Base-by-base conservation (phyloP, 768 basidiomycete species). In the Auricularia heimuer region DNA sequence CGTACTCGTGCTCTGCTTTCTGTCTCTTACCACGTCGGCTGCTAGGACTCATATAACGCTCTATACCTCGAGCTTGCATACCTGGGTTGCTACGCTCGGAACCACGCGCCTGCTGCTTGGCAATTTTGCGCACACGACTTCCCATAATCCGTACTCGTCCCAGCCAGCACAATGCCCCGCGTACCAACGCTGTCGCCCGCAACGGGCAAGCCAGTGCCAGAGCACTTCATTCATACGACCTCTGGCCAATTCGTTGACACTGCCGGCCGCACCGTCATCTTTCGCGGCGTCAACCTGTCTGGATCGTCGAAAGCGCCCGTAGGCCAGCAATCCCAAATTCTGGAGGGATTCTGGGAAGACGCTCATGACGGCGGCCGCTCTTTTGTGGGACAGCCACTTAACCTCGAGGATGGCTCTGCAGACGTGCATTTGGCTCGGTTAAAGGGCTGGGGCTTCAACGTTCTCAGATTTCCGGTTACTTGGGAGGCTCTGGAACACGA, bases 401-500 rank as follows among this genome's bases (percentile, higher is more conserved):
- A 89, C 67, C 76, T 97, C 56, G 92, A 95, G 35, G 90, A 94
- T 70, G 88, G 88, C 18, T 85, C 85, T 7, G 92, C 91, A 3
- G 88, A 98, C 76, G 81, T 88, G 16, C 95, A 98, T 69, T 79
- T 99, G 0, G 81, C 85, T 3, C 80, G 97, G n/a, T 77, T 99
- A 35, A 81, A 82, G 66, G 89, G 89, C 0, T 99, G 95, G 96
- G 97, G 97, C 0, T 98, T 94, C 77, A 97, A 93, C 70, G 79
- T 89, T 72, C 76, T 98, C 18, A 79, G 88, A 51, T 86, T 87
- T 75, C 82, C 91, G 8, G 81, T 98, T n/a, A 87, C 91, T 1
- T 99, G 97, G 97, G 97, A 99, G 72, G 82, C 92, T 0, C 75
- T 99, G 16, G 97, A 98, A 75, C 94, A 93, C 73, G 86, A 82